Conservation (phyloP, 805 yeast species). For the Zygosaccharomyces lentus region DNA sequence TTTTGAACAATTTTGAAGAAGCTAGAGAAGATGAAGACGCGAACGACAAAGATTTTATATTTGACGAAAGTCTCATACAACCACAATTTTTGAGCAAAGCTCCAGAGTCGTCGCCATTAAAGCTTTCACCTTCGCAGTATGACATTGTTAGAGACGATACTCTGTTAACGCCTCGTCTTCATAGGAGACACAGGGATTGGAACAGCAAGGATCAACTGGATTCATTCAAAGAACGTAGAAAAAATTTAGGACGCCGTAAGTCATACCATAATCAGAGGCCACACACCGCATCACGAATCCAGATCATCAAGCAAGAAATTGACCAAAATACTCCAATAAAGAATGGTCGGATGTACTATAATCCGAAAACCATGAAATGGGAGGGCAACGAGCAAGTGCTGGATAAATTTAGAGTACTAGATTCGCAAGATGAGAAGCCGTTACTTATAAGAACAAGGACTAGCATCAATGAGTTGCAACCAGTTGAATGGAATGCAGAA, state of each 20-base stretch:
- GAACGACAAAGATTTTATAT: conserved; percentile 22
- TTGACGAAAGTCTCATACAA: conserved; percentile 25
- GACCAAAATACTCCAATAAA: conserved; percentile 34
- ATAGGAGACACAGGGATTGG: conserved; percentile 24
- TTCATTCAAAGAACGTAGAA: conserved; percentile 23
- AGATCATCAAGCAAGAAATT: conserved; percentile 34
- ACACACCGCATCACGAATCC: conserved; percentile 19
- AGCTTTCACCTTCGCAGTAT: conserved; percentile 28
- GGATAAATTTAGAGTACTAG: conserved; percentile 25
- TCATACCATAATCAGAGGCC: neutral
- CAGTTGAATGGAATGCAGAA: neutral
- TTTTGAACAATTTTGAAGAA: conserved; percentile 16
- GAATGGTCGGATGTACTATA: conserved; percentile 30
- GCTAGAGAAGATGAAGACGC: conserved; percentile 15
- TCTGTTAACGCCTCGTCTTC: conserved; percentile 29
- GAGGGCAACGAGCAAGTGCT: conserved; percentile 30
- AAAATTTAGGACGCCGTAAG: neutral
- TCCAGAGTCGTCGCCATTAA: conserved; percentile 16
- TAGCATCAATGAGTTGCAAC: conserved; percentile 1
- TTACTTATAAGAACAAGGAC: conserved; percentile 20
- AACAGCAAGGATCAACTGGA: conserved; percentile 19
- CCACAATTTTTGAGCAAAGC: conserved; percentile 27
- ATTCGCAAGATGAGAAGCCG: conserved; percentile 23
- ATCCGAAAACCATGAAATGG: conserved; percentile 32
- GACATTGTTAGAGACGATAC: conserved; percentile 26